Evolutionary conservation across 129 eudicot species (phyloP).

Genomic region (Daucus carota): DH1_v3.0 NC_030387.2:39065501-39066000

Average conservation of each 20-base stretch:
- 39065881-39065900: constrained; percentile 82
- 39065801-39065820: not conserved
- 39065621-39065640: not conserved
- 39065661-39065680: not conserved
- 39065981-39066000: constrained; percentile 36
- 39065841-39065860: not conserved
- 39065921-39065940: constrained; percentile 86
- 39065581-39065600: not conserved
- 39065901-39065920: constrained; percentile 79
- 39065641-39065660: not conserved
- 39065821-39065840: not conserved
- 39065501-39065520: constrained; percentile 86
- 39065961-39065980: constrained; percentile 95
- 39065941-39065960: constrained; percentile 93
- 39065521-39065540: constrained; percentile 84
- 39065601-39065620: not conserved
- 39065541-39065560: constrained; percentile 39
- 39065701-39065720: not conserved
- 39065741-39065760: not conserved
- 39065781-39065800: not conserved
- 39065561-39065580: not conserved
- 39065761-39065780: not conserved
- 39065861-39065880: constrained; percentile 29
- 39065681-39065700: not conserved
- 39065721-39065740: not conserved